phyloP scores from a whole-genome alignment of 305 asterid species.

The Fraxinus floribunda region DNA sequence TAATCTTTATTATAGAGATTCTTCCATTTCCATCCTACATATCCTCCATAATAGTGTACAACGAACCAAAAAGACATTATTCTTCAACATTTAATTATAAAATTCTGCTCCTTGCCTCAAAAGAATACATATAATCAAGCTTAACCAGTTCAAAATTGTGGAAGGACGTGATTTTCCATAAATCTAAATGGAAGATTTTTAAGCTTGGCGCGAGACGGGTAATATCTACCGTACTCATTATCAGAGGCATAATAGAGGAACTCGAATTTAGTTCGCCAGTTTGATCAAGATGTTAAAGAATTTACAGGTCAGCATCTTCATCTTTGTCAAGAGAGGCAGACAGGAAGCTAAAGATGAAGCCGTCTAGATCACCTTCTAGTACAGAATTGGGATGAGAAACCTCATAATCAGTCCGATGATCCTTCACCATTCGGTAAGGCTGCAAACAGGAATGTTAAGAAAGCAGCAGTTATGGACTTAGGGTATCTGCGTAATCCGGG shows the following conservation, averaged over 20 bases:
- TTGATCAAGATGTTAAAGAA: neutral
- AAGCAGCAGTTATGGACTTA: neutral
- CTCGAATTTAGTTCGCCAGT: too few species aligned
- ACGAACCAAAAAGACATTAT: neutral
- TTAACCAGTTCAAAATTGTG: neutral
- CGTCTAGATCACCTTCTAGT: conserved; percentile 87
- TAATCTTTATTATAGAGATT: neutral
- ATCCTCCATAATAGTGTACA: neutral
- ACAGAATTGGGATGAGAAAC: conserved; percentile 92
- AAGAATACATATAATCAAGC: neutral
- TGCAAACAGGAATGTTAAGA: conserved; percentile 28
- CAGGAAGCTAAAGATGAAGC: conserved; percentile 73
- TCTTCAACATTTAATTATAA: neutral
- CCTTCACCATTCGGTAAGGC: conserved; percentile 98
- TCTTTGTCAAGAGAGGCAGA: conserved; percentile 75
- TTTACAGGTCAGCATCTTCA: conserved; percentile 35
- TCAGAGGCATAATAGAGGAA: neutral
- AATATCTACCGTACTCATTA: neutral
- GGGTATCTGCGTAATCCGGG: neutral
- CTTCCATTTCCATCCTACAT: neutral
- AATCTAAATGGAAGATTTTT: neutral
- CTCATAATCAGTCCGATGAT: conserved; percentile 85
- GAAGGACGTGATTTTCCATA: neutral
- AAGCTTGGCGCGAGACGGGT: neutral
- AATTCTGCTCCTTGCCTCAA: neutral